These are phyloP conservation scores for Lachnellula occidentalis DNA, from an alignment of 2,329 filamentous ascomycete genomes.

Conservation along the genomic window DNA sequence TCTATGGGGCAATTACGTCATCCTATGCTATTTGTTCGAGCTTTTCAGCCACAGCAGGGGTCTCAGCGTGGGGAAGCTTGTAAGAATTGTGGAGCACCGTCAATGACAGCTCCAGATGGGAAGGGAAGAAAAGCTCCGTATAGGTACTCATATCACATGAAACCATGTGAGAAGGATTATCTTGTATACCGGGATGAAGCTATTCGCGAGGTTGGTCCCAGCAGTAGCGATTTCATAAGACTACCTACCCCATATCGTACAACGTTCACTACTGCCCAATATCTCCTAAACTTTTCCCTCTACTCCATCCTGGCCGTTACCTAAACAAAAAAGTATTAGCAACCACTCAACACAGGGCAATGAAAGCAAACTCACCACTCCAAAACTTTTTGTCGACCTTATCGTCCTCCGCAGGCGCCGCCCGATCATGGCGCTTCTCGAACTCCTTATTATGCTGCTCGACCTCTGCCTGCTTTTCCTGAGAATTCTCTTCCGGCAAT, in stretches of 20 bases:
- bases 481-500: conserved; percentile 24
- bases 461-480: conserved; percentile 52
- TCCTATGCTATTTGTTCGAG: too few species aligned
- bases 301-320: background rate
- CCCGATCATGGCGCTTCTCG: conserved; percentile 46
- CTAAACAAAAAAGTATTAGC: background rate
- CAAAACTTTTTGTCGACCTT: conserved; percentile 54
- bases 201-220: background rate
- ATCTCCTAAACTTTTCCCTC: background rate
- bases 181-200: background rate
- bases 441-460: conserved; percentile 55
- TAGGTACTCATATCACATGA: too few species aligned
- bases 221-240: too few species aligned
- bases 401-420: conserved; percentile 38
- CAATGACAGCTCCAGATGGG: background rate
- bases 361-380: conserved; percentile 30
- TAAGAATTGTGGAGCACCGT: too few species aligned
- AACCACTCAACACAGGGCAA: background rate
- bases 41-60: too few species aligned
- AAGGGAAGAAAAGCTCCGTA: background rate
- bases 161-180: background rate
- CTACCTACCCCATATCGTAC: background rate
- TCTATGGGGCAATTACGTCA: background rate
- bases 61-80: too few species aligned
- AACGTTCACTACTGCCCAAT: background rate